Base-by-base conservation (phyloP, 192 early-diverging fungal genomes). In the Linderina pennispora region DNA sequence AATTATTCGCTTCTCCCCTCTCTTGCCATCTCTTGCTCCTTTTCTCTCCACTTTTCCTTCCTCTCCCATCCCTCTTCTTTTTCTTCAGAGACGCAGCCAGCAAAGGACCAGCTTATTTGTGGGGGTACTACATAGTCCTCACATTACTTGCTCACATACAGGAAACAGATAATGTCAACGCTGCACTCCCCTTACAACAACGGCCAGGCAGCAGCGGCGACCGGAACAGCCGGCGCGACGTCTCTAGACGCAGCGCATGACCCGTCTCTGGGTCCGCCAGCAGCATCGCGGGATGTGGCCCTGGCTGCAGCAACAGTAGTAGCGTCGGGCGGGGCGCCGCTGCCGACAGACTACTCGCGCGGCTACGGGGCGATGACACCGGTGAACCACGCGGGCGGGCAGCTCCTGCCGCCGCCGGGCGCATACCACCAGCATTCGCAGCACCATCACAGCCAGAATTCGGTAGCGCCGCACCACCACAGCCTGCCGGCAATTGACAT, bases 131-230 rank as follows among this genome's bases (percentile, higher is more conserved):
- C n/a, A n/a, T n/a, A n/a, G n/a, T n/a, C n/a, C n/a, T n/a, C n/a
- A n/a, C n/a, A n/a, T n/a, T n/a, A n/a, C n/a, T n/a, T n/a, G n/a
- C n/a, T n/a, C n/a, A n/a, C n/a, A n/a, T n/a, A n/a, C n/a, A n/a
- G n/a, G n/a, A n/a, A n/a, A n/a, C n/a, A n/a, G n/a, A n/a, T n/a
- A n/a, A n/a, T n/a, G 68, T 72, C 68, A 18, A 72, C 68, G 21
- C 60, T 72, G 34, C 68, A 72, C 53, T 64, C 68, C 63, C 61
- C 58, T 28, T 72, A 72, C 68, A 52, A 22, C 53, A 55, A 45
- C 40, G 47, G 56, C 24, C 68, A 72, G 68, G 38, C 68, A 7
- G 40, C 62, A n/a, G 36, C 45, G 34, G 33, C 46, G 23, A 32
- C 44, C 23, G 33, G 32, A 16, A 33, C 62, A 5, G 37, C 50